Evolutionary conservation across 2,329 filamentous ascomycete species (phyloP).

Genomic region (Geoglossum cookeanum): DNA sequence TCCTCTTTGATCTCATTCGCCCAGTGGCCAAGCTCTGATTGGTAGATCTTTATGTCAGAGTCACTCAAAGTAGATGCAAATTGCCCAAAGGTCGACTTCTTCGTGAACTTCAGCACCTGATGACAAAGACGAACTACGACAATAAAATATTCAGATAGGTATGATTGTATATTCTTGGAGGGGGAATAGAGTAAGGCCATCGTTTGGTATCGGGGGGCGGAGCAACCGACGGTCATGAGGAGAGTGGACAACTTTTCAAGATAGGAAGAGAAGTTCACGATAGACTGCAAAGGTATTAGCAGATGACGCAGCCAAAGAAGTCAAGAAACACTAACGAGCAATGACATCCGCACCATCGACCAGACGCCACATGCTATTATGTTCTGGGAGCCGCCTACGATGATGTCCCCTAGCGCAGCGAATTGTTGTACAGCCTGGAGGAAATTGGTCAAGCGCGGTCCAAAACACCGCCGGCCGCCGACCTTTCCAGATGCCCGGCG

Average conservation of each 20-base stretch:
- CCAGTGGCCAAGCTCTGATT: slow-evolving; percentile 19
- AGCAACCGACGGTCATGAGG: slow-evolving; percentile 24
- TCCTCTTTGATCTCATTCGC: slow-evolving; percentile 21
- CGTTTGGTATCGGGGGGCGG: slow-evolving; percentile 21
- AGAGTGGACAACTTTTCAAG: slow-evolving; percentile 23
- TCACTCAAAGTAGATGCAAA: slow-evolving; percentile 17
- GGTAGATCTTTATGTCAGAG: slow-evolving; percentile 16
- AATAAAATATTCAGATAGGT: slow-evolving; percentile 25
- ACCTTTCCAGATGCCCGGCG: slow-evolving; percentile 8
- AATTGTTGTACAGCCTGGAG: slow-evolving; percentile 25
- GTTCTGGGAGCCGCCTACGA: slow-evolving; percentile 27
- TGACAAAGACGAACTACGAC: slow-evolving; percentile 23
- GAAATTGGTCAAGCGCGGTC: slow-evolving; percentile 24
- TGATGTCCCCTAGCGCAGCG: slow-evolving; percentile 23
- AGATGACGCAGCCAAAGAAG: slow-evolving; percentile 6
- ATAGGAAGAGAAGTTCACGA: slow-evolving; percentile 17
- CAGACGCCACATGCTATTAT: slow-evolving; percentile 27
- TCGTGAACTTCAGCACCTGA: slow-evolving; percentile 16
- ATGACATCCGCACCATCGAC: slow-evolving; percentile 24
- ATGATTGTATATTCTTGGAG: slow-evolving; percentile 19
- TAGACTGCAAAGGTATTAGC: slow-evolving; percentile 13
- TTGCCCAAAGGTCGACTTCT: slow-evolving; percentile 17
- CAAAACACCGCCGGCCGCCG: slow-evolving; percentile 18
- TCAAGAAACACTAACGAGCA: slow-evolving; percentile 19
- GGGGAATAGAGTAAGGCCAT: slow-evolving; percentile 23